A percentile compares a stretch with the other conserved stretches of the same genome.
Conservation (phyloP, 495 filamentous ascomycete species). For the Lentithecium fluviatile region DNA sequence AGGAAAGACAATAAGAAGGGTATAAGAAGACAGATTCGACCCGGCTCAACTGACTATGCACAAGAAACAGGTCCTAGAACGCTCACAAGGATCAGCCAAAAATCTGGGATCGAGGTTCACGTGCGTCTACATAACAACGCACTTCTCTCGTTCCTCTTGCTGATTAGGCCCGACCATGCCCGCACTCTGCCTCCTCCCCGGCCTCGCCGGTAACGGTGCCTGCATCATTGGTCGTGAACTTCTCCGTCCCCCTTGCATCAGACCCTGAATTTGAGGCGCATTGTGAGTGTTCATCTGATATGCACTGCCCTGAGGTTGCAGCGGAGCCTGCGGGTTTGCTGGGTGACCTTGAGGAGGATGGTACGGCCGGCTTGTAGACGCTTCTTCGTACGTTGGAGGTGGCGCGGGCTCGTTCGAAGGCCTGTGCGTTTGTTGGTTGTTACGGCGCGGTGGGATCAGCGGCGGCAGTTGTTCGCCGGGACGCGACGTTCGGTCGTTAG, state of each 20-base stretch:
- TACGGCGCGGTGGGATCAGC: slow-evolving; percentile 43
- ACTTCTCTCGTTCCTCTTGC: slow-evolving; percentile 40
- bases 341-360: slow-evolving; percentile 61
- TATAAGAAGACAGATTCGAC: too few species aligned
- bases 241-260: slow-evolving; percentile 4
- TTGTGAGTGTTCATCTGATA: slow-evolving; percentile 6
- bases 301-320: slow-evolving; percentile 13
- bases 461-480: slow-evolving; percentile 32
- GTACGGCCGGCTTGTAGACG: slow-evolving; percentile 62
- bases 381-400: slow-evolving; percentile 82
- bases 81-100: too few species aligned
- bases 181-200: slow-evolving; percentile 23
- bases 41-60: too few species aligned
- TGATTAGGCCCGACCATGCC: slow-evolving; percentile 18
- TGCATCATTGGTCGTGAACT: background rate
- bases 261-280: background rate
- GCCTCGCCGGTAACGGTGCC: slow-evolving; percentile 1
- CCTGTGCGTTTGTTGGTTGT: slow-evolving; percentile 24
- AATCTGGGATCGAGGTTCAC: background rate
- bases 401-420: slow-evolving; percentile 51
- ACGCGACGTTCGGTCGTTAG: slow-evolving; percentile 26
- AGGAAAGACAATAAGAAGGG: too few species aligned
- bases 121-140: slow-evolving; percentile 41
- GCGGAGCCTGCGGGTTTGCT: slow-evolving; percentile 50
- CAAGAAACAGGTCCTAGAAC: too few species aligned